phyloP scores from a whole-genome alignment of 768 basidiomycete species.

The Leucocoprinus sp. region DNA sequence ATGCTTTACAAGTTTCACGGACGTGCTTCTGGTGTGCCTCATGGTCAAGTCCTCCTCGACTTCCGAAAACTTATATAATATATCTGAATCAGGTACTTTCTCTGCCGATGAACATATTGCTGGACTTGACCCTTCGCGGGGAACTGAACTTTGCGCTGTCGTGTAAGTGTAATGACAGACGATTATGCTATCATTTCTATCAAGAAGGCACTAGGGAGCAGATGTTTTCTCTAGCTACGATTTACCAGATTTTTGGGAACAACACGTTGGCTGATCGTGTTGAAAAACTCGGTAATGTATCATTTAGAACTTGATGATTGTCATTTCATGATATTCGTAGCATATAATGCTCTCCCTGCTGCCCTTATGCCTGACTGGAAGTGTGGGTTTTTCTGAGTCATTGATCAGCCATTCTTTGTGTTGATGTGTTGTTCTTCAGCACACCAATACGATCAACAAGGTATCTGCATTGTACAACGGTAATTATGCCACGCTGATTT shows the following conservation, averaged over 20 bases:
- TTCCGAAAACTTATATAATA: not conserved
- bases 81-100: constrained; percentile 27
- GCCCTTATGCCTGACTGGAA: constrained; percentile 32
- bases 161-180: constrained; percentile 21
- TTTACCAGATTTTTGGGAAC: constrained; percentile 34
- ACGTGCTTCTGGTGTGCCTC: constrained; percentile 23
- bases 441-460: constrained; percentile 37
- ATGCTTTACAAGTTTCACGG: constrained; percentile 33
- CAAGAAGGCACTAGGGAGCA: constrained; percentile 27
- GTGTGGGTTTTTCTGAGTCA: constrained; percentile 17
- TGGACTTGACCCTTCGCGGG: constrained; percentile 33
- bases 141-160: constrained; percentile 33
- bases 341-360: constrained; percentile 33
- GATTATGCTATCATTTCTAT: not conserved
- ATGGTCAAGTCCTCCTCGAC: not conserved
- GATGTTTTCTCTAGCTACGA: constrained; percentile 33
- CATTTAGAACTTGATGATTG: not conserved
- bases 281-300: constrained; percentile 27
- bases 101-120: constrained; percentile 34
- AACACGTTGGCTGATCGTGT: constrained; percentile 33
- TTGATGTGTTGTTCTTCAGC: constrained; percentile 17
- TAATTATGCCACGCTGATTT: too few relatives aligned
- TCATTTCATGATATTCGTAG: constrained; percentile 14
- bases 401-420: not conserved
- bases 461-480: too few relatives aligned